Evolutionary conservation across 2,329 filamentous ascomycete species (phyloP).

Genomic region (Parasarocladium wereldwijsianum): DNA sequence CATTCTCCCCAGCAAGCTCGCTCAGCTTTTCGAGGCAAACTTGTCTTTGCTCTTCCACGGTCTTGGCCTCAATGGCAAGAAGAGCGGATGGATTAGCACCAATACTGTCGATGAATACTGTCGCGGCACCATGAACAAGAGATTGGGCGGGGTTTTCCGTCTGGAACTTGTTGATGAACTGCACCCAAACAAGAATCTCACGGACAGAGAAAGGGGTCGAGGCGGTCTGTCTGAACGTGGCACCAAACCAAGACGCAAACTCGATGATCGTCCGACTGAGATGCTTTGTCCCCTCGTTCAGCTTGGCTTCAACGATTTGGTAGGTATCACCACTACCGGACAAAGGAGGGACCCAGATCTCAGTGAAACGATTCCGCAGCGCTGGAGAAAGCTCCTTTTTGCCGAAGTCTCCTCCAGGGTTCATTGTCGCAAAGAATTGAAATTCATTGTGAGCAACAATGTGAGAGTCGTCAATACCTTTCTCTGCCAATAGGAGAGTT

Average conservation of each 20-base stretch:
- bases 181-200: slow-evolving; percentile 84
- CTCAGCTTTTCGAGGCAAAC: slow-evolving; percentile 61
- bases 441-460: slow-evolving; percentile 66
- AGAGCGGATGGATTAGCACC: slow-evolving; percentile 89
- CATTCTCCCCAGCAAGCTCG: slow-evolving; percentile 47
- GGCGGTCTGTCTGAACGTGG: slow-evolving; percentile 60
- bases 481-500: slow-evolving; percentile 81
- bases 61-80: slow-evolving; percentile 55
- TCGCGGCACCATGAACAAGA: slow-evolving; percentile 72
- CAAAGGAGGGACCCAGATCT: slow-evolving; percentile 92
- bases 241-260: slow-evolving; percentile 89
- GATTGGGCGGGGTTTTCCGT: slow-evolving; percentile 28
- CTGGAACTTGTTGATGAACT: slow-evolving; percentile 66
- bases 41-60: slow-evolving; percentile 55
- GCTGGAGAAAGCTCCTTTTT: slow-evolving; percentile 96
- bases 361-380: slow-evolving; percentile 88
- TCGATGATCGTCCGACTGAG: slow-evolving; percentile 59
- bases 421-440: slow-evolving; percentile 98
- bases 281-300: slow-evolving; percentile 37
- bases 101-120: slow-evolving; percentile 90
- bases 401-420: slow-evolving; percentile 94
- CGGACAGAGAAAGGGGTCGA: slow-evolving; percentile 75
- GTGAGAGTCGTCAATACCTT: slow-evolving; percentile 71
- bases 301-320: slow-evolving; percentile 70
- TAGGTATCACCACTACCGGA: slow-evolving; percentile 75